These are phyloP conservation scores for Neopestalotiopsis clavispora DNA, from an alignment of 2,329 filamentous ascomycete genomes.

Conservation along the genomic window DNA sequence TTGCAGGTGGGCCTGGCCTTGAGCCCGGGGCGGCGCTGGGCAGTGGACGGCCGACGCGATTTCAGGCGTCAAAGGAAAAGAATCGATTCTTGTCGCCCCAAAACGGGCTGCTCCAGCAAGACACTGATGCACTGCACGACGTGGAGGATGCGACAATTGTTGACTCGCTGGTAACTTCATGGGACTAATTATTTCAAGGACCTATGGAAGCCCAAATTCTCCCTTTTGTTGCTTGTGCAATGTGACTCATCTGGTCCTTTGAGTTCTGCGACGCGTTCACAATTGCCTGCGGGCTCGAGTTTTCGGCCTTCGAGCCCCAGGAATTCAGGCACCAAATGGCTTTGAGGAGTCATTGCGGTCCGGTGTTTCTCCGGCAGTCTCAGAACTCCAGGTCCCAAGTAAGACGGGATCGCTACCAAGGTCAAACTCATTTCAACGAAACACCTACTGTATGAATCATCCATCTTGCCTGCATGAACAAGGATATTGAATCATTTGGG, in stretches of 20 bases:
- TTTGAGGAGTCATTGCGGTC: not conserved
- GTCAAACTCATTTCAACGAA: too few relatives aligned
- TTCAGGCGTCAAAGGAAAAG: not conserved
- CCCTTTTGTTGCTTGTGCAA: not conserved
- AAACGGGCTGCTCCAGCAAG: not conserved
- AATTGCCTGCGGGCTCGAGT: not conserved
- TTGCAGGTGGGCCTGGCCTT: conserved; percentile 6
- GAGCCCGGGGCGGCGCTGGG: not conserved
- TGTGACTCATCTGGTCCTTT: conserved; percentile 8
- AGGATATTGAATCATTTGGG: too few relatives aligned
- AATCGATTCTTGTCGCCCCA: not conserved
- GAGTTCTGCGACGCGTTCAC: not conserved
- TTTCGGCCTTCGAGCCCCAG: too few relatives aligned
- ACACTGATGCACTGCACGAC: conserved; percentile 8
- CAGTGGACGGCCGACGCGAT: conserved; percentile 3
- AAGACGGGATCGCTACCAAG: too few relatives aligned
- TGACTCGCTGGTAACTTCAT: not conserved
- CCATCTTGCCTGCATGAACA: too few relatives aligned
- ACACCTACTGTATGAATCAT: too few relatives aligned
- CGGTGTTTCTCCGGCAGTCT: conserved; percentile 8
- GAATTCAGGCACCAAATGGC: not conserved
- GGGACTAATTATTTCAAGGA: not conserved
- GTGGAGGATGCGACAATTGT: conserved; percentile 1
- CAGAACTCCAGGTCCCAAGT: not conserved
- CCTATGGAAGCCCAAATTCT: not conserved